Conservation (phyloP, 176 grass and related monocot species). For the Neostapfia colusana region DNA sequence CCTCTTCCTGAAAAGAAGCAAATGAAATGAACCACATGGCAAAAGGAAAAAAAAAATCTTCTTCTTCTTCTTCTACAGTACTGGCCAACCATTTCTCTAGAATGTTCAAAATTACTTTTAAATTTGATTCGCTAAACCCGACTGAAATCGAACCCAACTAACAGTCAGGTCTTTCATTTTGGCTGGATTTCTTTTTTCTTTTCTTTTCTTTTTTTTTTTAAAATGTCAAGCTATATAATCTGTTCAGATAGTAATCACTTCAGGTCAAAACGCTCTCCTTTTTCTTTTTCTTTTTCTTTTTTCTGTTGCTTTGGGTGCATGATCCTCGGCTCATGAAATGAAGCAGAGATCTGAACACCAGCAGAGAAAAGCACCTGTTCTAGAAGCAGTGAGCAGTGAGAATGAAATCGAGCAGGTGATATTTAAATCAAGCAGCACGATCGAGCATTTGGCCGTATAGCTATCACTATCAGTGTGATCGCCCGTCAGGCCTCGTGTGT, state of each 20-base stretch:
- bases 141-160: conserved; percentile 31
- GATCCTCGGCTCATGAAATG: background rate
- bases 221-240: background rate
- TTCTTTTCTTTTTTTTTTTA: no score
- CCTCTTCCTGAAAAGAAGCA: conserved; percentile 30
- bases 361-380: background rate
- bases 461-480: no score
- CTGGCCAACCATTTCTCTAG: background rate
- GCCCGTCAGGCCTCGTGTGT: no score
- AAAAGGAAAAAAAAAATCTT: conserved; percentile 29
- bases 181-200: background rate
- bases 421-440: no score
- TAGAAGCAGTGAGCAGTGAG: background rate
- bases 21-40: background rate
- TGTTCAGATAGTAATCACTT: background rate
- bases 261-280: background rate
- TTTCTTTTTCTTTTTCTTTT: background rate
- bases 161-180: background rate
- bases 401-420: background rate
- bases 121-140: conserved; percentile 24
- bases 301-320: background rate
- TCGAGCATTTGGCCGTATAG: no score
- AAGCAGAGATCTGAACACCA: background rate
- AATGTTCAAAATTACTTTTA: background rate
- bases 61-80: background rate